These are phyloP conservation scores for Terfezia claveryi DNA, from an alignment of 495 filamentous ascomycete species.

Conservation along the genomic window DNA sequence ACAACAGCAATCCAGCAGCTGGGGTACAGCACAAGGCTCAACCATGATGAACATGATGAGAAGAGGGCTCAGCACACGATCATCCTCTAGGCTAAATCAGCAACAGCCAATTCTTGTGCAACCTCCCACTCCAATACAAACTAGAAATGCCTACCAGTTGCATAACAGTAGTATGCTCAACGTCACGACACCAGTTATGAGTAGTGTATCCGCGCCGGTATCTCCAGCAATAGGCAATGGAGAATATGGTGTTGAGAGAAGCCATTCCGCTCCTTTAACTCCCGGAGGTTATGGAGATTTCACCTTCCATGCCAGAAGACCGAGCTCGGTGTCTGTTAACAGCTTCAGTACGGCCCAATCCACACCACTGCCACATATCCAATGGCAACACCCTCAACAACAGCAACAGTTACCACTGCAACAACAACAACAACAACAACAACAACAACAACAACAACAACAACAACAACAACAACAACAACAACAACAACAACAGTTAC, in stretches of 20 bases:
- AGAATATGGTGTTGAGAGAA: background rate
- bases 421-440: background rate
- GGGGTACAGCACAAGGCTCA: too few species aligned
- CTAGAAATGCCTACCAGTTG: too few species aligned
- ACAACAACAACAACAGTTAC: background rate
- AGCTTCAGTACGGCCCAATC: background rate
- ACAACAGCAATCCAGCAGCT: too few species aligned
- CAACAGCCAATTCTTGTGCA: too few species aligned
- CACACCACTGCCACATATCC: background rate
- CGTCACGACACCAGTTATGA: background rate
- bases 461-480: background rate
- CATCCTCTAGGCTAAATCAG: too few species aligned
- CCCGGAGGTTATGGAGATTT: background rate
- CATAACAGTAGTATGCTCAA: background rate
- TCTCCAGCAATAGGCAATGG: background rate
- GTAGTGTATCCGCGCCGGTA: background rate
- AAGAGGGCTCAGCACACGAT: too few species aligned
- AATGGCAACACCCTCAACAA: background rate
- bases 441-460: background rate
- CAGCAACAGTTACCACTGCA: background rate
- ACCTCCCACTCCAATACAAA: too few species aligned
- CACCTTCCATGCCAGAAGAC: background rate
- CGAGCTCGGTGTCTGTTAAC: background rate
- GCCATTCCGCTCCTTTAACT: background rate
- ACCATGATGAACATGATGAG: too few species aligned